Evolutionary conservation across 495 filamentous ascomycete genomes (phyloP), one percentile per base, ranked within the genome.

Genomic region (Glonium stellatum): DNA sequence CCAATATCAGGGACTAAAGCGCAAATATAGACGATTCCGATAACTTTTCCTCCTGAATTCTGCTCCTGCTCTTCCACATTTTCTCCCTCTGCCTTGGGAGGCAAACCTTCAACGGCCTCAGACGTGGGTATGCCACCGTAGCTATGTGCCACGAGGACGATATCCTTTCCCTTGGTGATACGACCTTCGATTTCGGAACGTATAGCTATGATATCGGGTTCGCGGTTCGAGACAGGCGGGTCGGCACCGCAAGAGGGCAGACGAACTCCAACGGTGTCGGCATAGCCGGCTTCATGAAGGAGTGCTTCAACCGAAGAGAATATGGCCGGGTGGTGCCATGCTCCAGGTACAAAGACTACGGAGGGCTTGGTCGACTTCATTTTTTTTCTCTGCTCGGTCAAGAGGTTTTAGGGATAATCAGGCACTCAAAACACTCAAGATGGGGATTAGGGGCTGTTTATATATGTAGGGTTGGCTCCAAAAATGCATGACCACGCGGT

Each of bases 61-160:
- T 39, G 8, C 8, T 39, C 15, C 36, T 39, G 36, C 36, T 15
- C 36, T 39, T 39, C 36, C 8, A 15, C 36, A 39, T 8, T 39
- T 8, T 39, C 15, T 15, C 34, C 12, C 15, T 22, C 41, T 5
- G 11, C 4, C 42, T 59, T 54, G 5, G 51, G 36, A 4, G 37
- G 22, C n/a, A 51, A 27, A 11, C 50, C 56, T 21, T 59, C 46
- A 46, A 63, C 59, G 1, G 63, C 63, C 27, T 66, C 63, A 37
- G 59, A 50, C 22, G 58, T 54, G 13, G 60, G 54, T n/a, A 52
- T 63, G 2, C 25, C 54, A 1, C 59, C 63, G 41, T 66, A 66
- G 48, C 55, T 59, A 49, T 63, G 48, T 19, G 55, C 59, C 0
- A 62, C 60, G 10, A 66, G 48, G 13, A 66, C 23, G 9, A 63